Conservation (phyloP, 441 rosid genomes). For the Bocquillonia castaneifolia region DNA sequence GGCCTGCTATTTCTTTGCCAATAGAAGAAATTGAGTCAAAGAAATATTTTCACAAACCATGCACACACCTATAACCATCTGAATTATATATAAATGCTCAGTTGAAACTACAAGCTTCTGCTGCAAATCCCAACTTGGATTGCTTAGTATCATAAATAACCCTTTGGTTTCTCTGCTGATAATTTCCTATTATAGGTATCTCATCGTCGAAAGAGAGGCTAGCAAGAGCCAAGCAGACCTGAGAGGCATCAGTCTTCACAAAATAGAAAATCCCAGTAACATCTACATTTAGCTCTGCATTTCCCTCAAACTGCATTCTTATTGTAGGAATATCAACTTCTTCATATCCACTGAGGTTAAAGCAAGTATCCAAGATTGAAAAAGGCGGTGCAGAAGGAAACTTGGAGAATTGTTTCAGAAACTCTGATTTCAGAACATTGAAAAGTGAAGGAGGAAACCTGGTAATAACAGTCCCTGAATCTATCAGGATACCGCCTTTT, state of each 20-base stretch:
- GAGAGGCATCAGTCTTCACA: slow-evolving; percentile 67
- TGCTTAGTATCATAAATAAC: slow-evolving; percentile 62
- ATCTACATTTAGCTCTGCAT: slow-evolving; percentile 57
- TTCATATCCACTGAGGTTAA: slow-evolving; percentile 60
- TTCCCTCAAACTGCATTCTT: slow-evolving; percentile 53
- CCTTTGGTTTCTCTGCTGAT: slow-evolving; percentile 92
- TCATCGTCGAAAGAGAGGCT: slow-evolving; percentile 69
- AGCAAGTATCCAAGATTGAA: slow-evolving; percentile 80
- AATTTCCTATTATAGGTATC: slow-evolving; percentile 68
- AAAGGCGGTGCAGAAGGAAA: slow-evolving; percentile 61
- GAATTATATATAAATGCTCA: slow-evolving; percentile 20
- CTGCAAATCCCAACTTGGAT: slow-evolving; percentile 67
- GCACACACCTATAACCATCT: not conserved
- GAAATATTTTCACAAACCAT: slow-evolving; percentile 15
- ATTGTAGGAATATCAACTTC: slow-evolving; percentile 65
- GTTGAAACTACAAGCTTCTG: slow-evolving; percentile 64
- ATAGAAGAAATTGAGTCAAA: slow-evolving; percentile 7
- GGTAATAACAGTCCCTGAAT: slow-evolving; percentile 83
- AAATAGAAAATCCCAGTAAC: slow-evolving; percentile 70
- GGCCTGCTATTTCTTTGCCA: slow-evolving; percentile 6
- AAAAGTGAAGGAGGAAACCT: slow-evolving; percentile 76
- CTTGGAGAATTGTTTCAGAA: slow-evolving; percentile 60
- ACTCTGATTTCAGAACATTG: slow-evolving; percentile 59
- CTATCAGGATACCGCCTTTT: slow-evolving; percentile 50
- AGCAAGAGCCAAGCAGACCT: slow-evolving; percentile 84